These are phyloP conservation scores for Zarea fungicola DNA, from an alignment of 2,329 filamentous ascomycete species.

Conservation along the genomic window DNA sequence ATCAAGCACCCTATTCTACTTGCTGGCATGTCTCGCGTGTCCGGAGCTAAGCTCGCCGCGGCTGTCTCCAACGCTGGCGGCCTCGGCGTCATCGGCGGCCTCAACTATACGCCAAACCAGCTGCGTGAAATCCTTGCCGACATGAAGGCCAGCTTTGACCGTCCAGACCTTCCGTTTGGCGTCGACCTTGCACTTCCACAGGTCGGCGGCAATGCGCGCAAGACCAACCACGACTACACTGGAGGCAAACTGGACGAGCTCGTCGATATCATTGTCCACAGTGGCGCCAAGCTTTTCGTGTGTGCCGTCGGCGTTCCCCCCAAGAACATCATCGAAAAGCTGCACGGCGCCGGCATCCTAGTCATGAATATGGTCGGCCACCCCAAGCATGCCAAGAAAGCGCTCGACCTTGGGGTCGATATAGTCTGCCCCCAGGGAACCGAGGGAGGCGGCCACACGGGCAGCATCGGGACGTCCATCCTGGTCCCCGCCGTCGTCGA, in stretches of 20 bases:
- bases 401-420: constrained; percentile 79
- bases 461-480: constrained; percentile 79
- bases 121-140: constrained; percentile 78
- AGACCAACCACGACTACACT: constrained; percentile 96
- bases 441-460: constrained; percentile 90
- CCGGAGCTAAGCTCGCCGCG: constrained; percentile 71
- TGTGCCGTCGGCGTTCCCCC: constrained; percentile 85
- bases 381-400: constrained; percentile 86
- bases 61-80: constrained; percentile 87
- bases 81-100: constrained; percentile 68
- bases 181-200: constrained; percentile 89
- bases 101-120: constrained; percentile 67
- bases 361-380: constrained; percentile 98
- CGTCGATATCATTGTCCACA: constrained; percentile 78
- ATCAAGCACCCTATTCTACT: constrained; percentile 88
- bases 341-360: constrained; percentile 75
- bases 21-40: constrained; percentile 88
- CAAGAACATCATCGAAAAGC: constrained; percentile 60
- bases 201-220: constrained; percentile 74
- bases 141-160: constrained; percentile 67
- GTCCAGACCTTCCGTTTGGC: constrained; percentile 73
- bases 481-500: constrained; percentile 85
- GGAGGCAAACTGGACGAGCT: constrained; percentile 81
- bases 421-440: constrained; percentile 89
- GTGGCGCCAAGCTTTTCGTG: constrained; percentile 81